A percentile compares a stretch with the other conserved stretches of the same genome.
Conservation (phyloP, 371 early-diverging fungal species). For the Hamiltosporidium tvaerminnensis region DNA sequence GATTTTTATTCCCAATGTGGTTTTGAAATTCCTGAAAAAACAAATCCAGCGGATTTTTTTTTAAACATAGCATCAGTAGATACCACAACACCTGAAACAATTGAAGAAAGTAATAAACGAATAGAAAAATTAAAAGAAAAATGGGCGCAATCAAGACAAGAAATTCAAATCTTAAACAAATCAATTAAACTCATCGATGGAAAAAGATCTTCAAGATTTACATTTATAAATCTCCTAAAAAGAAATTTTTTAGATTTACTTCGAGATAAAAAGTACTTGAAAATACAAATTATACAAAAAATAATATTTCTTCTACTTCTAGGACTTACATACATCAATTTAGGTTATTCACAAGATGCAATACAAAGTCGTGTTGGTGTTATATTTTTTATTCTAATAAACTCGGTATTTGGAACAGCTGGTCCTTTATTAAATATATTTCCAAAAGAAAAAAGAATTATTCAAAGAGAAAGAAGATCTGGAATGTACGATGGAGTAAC, state of each 20-base stretch:
- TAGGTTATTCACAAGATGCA: slow-evolving; percentile 37
- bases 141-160: slow-evolving; percentile 12
- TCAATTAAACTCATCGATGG: neutral
- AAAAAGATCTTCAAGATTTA: neutral
- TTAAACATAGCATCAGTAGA: slow-evolving; percentile 57
- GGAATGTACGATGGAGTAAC: slow-evolving; percentile 53
- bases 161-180: neutral
- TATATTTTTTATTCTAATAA: slow-evolving; percentile 54
- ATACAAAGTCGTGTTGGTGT: slow-evolving; percentile 54
- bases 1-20: slow-evolving; percentile 57
- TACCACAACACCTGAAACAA: slow-evolving; percentile 33
- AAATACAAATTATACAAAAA: slow-evolving; percentile 47
- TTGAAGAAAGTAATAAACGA: slow-evolving; percentile 22
- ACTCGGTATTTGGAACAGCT: slow-evolving; percentile 53
- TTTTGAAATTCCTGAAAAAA: slow-evolving; percentile 58
- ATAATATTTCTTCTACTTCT: slow-evolving; percentile 29
- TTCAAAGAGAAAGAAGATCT: slow-evolving; percentile 54
- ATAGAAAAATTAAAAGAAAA: slow-evolving; percentile 44
- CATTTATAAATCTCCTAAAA: slow-evolving; percentile 30
- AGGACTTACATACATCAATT: slow-evolving; percentile 15
- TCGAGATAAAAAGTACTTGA: slow-evolving; percentile 41
- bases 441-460: slow-evolving; percentile 50
- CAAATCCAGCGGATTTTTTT: slow-evolving; percentile 62
- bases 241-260: slow-evolving; percentile 51
- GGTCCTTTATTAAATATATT: slow-evolving; percentile 53